These are phyloP conservation scores for Phlegmacium glaucopus DNA, from an alignment of 768 basidiomycete species.

Conservation along the genomic window DNA sequence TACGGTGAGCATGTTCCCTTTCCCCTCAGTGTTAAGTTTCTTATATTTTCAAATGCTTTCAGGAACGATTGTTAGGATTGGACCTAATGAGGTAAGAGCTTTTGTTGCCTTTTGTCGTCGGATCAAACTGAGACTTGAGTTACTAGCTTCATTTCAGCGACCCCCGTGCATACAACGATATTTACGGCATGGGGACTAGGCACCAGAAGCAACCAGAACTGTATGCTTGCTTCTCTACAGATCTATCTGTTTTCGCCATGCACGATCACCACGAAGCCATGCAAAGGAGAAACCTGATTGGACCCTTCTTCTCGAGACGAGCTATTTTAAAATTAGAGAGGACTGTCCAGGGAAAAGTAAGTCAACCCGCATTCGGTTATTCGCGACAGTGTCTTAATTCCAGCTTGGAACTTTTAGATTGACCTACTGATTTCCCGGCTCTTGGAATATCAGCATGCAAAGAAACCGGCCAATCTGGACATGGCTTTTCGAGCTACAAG, in stretches of 20 bases:
- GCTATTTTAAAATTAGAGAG: slow-evolving; percentile 35
- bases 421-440: slow-evolving; percentile 29
- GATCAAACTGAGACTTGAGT: background rate
- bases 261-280: slow-evolving; percentile 32
- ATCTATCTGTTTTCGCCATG: slow-evolving; percentile 34
- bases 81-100: slow-evolving; percentile 34
- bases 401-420: slow-evolving; percentile 18
- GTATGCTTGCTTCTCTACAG: slow-evolving; percentile 35
- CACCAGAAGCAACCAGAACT: slow-evolving; percentile 33
- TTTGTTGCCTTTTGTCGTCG: background rate
- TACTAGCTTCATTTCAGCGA: slow-evolving; percentile 41
- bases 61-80: slow-evolving; percentile 37
- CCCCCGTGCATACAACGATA: slow-evolving; percentile 35
- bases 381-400: background rate
- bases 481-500: slow-evolving; percentile 36
- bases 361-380: background rate
- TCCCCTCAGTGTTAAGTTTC: background rate
- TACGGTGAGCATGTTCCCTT: slow-evolving; percentile 28
- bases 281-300: slow-evolving; percentile 31
- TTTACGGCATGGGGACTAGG: slow-evolving; percentile 35
- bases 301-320: slow-evolving; percentile 38
- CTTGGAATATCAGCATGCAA: slow-evolving; percentile 16
- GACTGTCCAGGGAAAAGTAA: slow-evolving; percentile 31
- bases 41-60: background rate
- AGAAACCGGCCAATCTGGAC: slow-evolving; percentile 30